Evolutionary conservation across 176 grass and related monocot species (phyloP), one percentile per base, ranked within the genome.

Genomic region (barley (Hordeum vulgare)): DNA sequence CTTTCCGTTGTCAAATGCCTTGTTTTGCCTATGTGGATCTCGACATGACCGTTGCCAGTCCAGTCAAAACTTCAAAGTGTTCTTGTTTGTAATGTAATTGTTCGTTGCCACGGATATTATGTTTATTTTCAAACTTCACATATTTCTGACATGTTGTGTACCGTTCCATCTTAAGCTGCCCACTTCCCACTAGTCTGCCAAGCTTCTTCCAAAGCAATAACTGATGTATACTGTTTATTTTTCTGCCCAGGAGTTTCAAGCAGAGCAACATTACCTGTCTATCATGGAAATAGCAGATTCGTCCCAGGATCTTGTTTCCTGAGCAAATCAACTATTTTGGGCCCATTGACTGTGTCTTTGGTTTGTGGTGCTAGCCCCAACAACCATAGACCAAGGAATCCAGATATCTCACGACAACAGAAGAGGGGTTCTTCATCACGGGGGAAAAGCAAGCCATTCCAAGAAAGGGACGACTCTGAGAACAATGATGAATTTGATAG

Each of bases 401-500:
- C 40, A 0, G 84, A 86, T 75, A 75, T 68, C 8, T 68, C 29
- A 31, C 59, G 80, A 41, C 80, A 75, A 34, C 84, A 79, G 20
- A 83, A 68, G 15, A 75, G 67, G 18, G 80, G 75, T 7, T 74
- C 81, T 58, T 65, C 86, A 58, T 65, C 86, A 58, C 45, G 56
- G 24, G 65, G 81, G 31, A 89, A 76, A 89, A 78, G 25, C 60
- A 94, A 84, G 79, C 82, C 86, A 11, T 81, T 84, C 80, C 88
- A 89, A 81, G 92, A 97, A 62, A 85, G 66, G 83, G 84, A 94
- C 61, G 75, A 86, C 9, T 42, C 82, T 71, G 85, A 94, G 63
- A 95, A 80, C 74, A 77, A 76, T 18, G 90, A 90, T 80, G 93
- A 92, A 78, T 83, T 87, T 17, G 82, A 90, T 39, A 91, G 34